Base-by-base conservation (phyloP, 2,329 filamentous ascomycete species). In the Diaporthe longicolla region DNA sequence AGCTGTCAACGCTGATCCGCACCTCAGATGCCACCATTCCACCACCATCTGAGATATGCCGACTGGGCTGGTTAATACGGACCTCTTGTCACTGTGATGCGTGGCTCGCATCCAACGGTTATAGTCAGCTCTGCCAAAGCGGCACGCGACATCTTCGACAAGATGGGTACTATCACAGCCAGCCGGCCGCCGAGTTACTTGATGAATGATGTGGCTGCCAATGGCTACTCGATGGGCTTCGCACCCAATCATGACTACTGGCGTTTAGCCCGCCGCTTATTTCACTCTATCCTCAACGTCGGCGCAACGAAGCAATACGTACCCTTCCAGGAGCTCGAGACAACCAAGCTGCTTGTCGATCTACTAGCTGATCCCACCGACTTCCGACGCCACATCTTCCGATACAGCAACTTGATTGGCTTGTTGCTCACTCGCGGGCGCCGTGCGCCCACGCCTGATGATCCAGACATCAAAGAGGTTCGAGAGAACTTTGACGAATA, bases 201-300 rank as follows among this genome's bases (percentile, higher is more conserved):
- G 32, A 58, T 58, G 55, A 58, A 58, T 21, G 55, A 58, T 9
- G 55, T 58, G 19, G 54, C 54, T 3, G 29, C 29, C 29, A 21
- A 35, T 7, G 55, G 55, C 9, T 58, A 58, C 4, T 13, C 55
- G 19, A 58, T 58, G 55, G 55, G 29, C 29, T 58, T 58, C 24
- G 29, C 55, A 37, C 55, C 55, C 55, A 58, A 37, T 29, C 9
- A 37, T 37, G 55, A 58, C 55, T 58, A 58, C 55, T 58, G 55
- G 55, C 55, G 55, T n/a, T 21, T 58, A 24, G 55, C 55, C 10
- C 55, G 55, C 55, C 55, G 29, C 11, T n/a, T 58, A 8, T 58
- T 58, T 19, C 55, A 35, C 55, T 58, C 55, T 10, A 58, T 58
- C 32, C 55, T 58, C 55, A 58, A 58, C 29, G 55, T 58, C 55